These are phyloP conservation scores for Metschnikowia cerradonensis DNA, from an alignment of 805 yeast genomes.

Conservation along the genomic window DNA sequence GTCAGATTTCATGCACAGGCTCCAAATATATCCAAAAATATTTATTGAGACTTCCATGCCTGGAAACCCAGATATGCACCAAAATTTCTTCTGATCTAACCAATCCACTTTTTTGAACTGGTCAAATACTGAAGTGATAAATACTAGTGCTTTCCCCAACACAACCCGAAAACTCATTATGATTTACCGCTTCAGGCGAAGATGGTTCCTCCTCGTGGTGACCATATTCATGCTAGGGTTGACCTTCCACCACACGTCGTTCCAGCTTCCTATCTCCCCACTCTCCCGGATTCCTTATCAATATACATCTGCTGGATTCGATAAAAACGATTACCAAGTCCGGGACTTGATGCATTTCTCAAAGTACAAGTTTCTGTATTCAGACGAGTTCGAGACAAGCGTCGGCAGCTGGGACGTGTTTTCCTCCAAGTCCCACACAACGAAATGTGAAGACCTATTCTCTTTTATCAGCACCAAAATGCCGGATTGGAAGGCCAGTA, in stretches of 20 bases:
- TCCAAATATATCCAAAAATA: background rate
- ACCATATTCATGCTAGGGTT: constrained; percentile 3
- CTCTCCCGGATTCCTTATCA: background rate
- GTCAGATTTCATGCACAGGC: background rate
- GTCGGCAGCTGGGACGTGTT: constrained; percentile 14
- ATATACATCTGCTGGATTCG: constrained; percentile 4
- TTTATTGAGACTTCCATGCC: background rate
- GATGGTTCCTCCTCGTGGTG: constrained; percentile 3
- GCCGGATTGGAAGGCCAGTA: constrained; percentile 13
- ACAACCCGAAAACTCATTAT: background rate
- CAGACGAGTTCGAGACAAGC: constrained; percentile 7
- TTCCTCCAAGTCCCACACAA: constrained; percentile 4
- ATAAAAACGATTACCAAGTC: constrained; percentile 3
- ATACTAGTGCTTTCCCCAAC: background rate
- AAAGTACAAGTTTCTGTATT: constrained; percentile 10
- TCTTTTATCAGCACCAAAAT: constrained; percentile 5
- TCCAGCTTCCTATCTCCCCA: background rate
- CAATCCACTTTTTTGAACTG: no score
- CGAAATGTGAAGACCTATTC: constrained; percentile 13
- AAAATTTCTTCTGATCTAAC: background rate
- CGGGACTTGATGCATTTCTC: constrained; percentile 12
- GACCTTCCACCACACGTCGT: constrained; percentile 4
- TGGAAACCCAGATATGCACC: background rate
- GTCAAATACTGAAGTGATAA: background rate
- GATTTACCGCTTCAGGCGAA: constrained; percentile 4